Evolutionary conservation across 257 asterid genomes (phyloP).

Genomic region (Lantana camara): DNA sequence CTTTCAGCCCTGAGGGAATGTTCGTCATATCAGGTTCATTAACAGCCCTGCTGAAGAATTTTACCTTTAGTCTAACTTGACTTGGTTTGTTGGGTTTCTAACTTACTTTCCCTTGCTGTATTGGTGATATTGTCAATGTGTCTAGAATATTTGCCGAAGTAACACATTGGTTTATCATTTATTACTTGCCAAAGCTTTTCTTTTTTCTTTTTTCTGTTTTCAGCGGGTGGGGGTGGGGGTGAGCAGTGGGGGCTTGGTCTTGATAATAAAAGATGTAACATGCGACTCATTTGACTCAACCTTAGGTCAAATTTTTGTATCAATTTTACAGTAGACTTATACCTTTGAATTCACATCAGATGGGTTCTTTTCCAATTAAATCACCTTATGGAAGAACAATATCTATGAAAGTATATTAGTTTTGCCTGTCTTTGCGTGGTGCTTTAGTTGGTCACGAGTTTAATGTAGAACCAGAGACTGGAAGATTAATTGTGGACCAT

Average conservation of each 20-base stretch:
- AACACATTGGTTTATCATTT: slow-evolving; percentile 6
- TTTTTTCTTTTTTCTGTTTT: too few species aligned
- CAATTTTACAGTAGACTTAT: slow-evolving; percentile 7
- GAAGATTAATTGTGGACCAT: slow-evolving; percentile 10
- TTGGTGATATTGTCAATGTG: neutral
- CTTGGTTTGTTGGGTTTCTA: slow-evolving; percentile 5
- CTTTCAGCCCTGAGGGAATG: slow-evolving; percentile 96
- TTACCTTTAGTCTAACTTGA: slow-evolving; percentile 9
- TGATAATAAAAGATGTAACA: neutral
- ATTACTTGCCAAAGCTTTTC: slow-evolving; percentile 7
- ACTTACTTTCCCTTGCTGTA: neutral
- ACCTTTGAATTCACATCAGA: neutral
- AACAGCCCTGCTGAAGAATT: neutral
- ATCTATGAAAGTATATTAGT: neutral
- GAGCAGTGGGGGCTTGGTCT: too few species aligned
- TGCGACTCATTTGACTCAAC: neutral
- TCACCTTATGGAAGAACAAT: slow-evolving; percentile 2
- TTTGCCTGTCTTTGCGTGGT: neutral
- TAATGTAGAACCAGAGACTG: neutral
- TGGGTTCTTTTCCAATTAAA: slow-evolving; percentile 1
- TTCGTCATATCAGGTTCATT: slow-evolving; percentile 87
- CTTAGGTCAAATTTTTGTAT: neutral
- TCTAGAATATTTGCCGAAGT: neutral
- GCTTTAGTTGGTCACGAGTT: neutral
- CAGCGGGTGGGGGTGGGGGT: neutral